Base-by-base conservation (phyloP, 495 filamentous ascomycete genomes). In the Aspergillus diversus region DNA sequence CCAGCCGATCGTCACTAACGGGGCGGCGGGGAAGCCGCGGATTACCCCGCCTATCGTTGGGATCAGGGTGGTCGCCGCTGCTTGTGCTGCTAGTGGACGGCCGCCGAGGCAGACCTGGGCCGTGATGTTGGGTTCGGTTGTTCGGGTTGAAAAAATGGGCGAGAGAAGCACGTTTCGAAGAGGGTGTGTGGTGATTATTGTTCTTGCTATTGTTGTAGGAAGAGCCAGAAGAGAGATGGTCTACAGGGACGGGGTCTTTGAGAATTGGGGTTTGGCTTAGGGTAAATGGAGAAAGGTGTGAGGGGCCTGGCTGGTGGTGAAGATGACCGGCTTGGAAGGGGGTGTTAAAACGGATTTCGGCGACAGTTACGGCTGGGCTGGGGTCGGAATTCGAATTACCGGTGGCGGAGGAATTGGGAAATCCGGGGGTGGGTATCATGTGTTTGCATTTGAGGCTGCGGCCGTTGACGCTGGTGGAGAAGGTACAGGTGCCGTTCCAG, bases 271-370 rank as follows among this genome's bases (percentile, higher is more conserved):
- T 65, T 60, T 74, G 72, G 55, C 66, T 71, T 35, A 69, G 68
- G 16, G 65, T 50, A 49, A 71, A 72, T n/a, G 69, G 67, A 15
- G 71, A 74, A 42, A 62, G 27, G 39, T 74, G 67, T 33, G 69
- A 63, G 4, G 69, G 68, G 7, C 66, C 66, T 6, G 67, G 69
- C 8, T 71, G 66, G 33, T 72, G 68, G 55, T 74, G 74, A 0
- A 75, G 69, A 56, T 78, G 75, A 46, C 74, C 69, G 13, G 75
- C 69, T 71, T 78, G 77, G 63, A 81, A 83, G 13, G 92, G 91
- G 0, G 92, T 84, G 73, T 96, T 97, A 83, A 96, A 97, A 37
- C 93, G 86, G 58, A 97, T 76, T 75, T 97, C 93, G 70, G 92
- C 93, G 9, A 94, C 85, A 0, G 83, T 79, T n/a, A 84, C 81